Evolutionary conservation across 306 rosid genomes (phyloP).

Genomic region (Chamaecrista fasciculata): DNA sequence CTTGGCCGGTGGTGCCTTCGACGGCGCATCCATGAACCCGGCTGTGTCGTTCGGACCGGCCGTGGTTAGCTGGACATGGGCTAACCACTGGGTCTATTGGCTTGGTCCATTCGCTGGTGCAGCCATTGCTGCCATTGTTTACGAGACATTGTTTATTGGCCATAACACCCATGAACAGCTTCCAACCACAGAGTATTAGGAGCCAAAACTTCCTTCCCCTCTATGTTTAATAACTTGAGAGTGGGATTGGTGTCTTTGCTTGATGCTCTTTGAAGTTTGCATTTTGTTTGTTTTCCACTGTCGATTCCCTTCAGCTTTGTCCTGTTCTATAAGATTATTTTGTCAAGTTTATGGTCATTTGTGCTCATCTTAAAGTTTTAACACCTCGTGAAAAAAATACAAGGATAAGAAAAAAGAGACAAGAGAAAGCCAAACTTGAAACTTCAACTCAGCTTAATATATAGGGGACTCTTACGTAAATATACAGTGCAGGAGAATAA

Average conservation of each 20-base stretch:
- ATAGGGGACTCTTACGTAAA: not conserved
- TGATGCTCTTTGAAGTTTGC: constrained; percentile 30
- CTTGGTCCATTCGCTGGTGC: constrained; percentile 63
- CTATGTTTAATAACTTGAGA: constrained; percentile 1
- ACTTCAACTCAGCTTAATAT: not conserved
- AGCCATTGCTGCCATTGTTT: constrained; percentile 58
- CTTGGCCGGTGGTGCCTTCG: constrained; percentile 81
- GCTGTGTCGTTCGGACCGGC: constrained; percentile 86
- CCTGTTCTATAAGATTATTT: constrained; percentile 29
- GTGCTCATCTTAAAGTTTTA: not conserved
- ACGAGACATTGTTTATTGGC: constrained; percentile 55
- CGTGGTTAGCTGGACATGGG: constrained; percentile 79
- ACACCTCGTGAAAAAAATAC: not conserved
- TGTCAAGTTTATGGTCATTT: not conserved
- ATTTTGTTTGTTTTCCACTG: constrained; percentile 35
- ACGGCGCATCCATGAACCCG: constrained; percentile 88
- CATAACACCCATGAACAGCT: constrained; percentile 55
- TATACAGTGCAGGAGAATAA: not conserved
- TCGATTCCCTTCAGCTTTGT: constrained; percentile 29
- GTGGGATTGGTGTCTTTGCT: constrained; percentile 28
- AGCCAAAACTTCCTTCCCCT: not conserved
- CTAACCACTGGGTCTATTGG: constrained; percentile 83
- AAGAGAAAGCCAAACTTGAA: not conserved
- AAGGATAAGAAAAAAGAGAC: not conserved
- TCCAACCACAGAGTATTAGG: constrained; percentile 51